phyloP scores from a whole-genome alignment of 2,329 filamentous ascomycete species.

The Pseudopyricularia javanii region DNA sequence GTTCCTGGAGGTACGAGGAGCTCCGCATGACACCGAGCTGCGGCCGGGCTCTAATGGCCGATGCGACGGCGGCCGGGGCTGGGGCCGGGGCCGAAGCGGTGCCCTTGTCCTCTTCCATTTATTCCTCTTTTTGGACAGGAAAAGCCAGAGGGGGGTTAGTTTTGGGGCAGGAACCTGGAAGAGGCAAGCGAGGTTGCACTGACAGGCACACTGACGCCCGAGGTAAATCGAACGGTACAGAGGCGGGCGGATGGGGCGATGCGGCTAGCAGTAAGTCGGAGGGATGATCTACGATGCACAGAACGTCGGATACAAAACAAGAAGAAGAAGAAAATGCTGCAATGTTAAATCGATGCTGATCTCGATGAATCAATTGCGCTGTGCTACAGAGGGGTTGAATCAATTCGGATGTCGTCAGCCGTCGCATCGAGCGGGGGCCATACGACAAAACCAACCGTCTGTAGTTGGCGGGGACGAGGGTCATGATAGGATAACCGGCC shows the following conservation, averaged over 20 bases:
- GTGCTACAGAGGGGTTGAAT: not conserved
- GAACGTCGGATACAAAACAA: not conserved
- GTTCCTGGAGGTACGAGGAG: slow-evolving; percentile 49
- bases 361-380: not conserved
- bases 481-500: too few relatives aligned
- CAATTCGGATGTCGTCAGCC: too few relatives aligned
- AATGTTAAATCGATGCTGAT: not conserved
- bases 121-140: not conserved
- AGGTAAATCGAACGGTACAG: too few relatives aligned
- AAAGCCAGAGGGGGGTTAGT: not conserved
- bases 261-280: too few relatives aligned
- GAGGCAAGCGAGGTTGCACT: not conserved
- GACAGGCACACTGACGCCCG: not conserved
- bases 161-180: not conserved
- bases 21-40: slow-evolving; percentile 42
- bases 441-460: too few relatives aligned
- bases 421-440: too few relatives aligned
- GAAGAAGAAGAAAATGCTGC: not conserved
- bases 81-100: slow-evolving; percentile 2
- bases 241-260: not conserved
- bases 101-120: not conserved
- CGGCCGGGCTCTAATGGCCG: slow-evolving; percentile 22
- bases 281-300: not conserved
- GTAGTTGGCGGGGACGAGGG: too few relatives aligned
- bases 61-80: not conserved